A percentile compares a stretch with the other conserved stretches of the same genome.
Evolutionary conservation across 441 rosid species (phyloP).

Genomic region (Eruca vesicaria): DNA sequence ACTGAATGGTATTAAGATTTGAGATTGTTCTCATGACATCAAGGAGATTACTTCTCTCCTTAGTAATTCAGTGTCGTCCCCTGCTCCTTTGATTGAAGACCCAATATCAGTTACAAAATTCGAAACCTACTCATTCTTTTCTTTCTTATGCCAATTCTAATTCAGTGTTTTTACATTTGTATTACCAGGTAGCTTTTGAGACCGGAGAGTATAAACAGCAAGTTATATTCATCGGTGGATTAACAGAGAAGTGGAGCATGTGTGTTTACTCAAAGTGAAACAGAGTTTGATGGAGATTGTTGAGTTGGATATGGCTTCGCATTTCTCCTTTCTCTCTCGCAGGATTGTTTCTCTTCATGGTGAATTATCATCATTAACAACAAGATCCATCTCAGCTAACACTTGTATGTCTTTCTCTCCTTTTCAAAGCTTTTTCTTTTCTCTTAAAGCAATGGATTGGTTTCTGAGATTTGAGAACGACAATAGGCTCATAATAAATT

Average conservation of each 20-base stretch:
- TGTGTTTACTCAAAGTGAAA: too few species aligned
- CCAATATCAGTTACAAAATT: too few species aligned
- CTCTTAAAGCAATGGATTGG: not conserved
- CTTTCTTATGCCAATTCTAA: too few species aligned
- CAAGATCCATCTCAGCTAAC: constrained; percentile 55
- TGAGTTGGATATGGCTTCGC: constrained; percentile 83
- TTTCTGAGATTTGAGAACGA: not conserved
- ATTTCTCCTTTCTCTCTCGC: constrained; percentile 64
- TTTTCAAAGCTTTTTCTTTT: too few species aligned
- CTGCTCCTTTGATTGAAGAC: too few species aligned
- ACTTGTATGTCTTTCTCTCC: constrained; percentile 40
- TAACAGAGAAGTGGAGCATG: constrained; percentile 34
- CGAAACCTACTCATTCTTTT: too few species aligned
- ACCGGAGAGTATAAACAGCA: constrained; percentile 90
- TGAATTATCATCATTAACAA: constrained; percentile 49
- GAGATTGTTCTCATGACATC: constrained; percentile 49
- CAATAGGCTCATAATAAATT: too few species aligned
- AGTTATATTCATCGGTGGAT: constrained; percentile 83
- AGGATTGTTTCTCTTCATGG: constrained; percentile 72
- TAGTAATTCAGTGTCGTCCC: too few species aligned
- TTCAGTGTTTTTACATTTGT: too few species aligned
- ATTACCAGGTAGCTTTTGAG: constrained; percentile 78
- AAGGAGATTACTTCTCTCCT: constrained; percentile 29
- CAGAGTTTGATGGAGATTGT: constrained; percentile 55
- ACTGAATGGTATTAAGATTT: constrained; percentile 24